Conservation (phyloP, 78 protist species). For the Dictyostelium purpureum region DNA sequence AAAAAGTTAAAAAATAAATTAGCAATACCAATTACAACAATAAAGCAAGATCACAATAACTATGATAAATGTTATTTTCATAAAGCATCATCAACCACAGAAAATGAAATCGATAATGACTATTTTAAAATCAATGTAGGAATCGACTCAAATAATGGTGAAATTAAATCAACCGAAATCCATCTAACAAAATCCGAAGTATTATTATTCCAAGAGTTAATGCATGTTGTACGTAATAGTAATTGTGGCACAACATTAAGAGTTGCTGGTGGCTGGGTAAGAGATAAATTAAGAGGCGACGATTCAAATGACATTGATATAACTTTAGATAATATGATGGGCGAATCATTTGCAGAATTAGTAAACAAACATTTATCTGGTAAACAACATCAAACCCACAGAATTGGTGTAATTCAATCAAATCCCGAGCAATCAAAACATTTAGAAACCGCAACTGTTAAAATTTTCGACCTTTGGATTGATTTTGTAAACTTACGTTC, state of each 20-base stretch:
- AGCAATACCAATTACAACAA: not conserved
- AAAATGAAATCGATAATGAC: not conserved
- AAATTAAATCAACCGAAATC: not conserved
- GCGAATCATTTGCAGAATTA: slow-evolving; percentile 83
- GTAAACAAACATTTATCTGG: slow-evolving; percentile 46
- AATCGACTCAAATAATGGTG: not conserved
- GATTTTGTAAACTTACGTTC: slow-evolving; percentile 96
- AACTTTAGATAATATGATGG: slow-evolving; percentile 84
- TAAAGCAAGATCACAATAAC: not conserved
- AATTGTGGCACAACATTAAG: slow-evolving; percentile 73
- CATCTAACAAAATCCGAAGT: not conserved
- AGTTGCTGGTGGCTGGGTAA: slow-evolving; percentile 99
- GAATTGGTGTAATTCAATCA: slow-evolving; percentile 81
- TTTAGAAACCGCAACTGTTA: slow-evolving; percentile 93
- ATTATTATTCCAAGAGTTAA: not conserved
- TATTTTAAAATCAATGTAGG: not conserved
- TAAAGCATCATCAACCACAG: not conserved
- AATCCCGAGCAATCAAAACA: slow-evolving; percentile 97
- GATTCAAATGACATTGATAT: slow-evolving; percentile 92
- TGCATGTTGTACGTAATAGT: slow-evolving; percentile 9
- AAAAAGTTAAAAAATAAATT: not conserved
- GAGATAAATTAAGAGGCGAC: slow-evolving; percentile 92
- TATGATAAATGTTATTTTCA: slow-evolving; percentile 6
- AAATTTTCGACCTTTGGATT: slow-evolving; percentile 77
- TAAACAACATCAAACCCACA: slow-evolving; percentile 24